phyloP scores from a whole-genome alignment of 441 rosid species.

The Gossypium armourianum region DNA sequence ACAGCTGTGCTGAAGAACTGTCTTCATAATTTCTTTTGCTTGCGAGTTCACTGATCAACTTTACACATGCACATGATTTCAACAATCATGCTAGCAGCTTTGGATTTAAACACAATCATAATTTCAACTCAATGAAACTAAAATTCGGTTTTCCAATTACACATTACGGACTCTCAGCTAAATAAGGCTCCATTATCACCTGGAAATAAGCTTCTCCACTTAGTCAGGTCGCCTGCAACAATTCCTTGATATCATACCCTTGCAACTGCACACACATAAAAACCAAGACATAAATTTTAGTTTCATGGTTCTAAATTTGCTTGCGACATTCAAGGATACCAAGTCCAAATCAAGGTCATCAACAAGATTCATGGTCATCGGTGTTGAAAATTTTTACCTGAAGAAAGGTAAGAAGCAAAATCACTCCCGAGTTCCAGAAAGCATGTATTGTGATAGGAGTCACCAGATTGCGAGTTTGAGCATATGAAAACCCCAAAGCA shows the following conservation, averaged over 20 bases:
- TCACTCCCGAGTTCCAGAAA: conserved; percentile 76
- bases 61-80: neutral
- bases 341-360: neutral
- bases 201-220: neutral
- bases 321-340: neutral
- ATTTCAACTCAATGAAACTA: neutral
- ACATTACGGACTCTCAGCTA: neutral
- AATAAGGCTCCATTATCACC: neutral
- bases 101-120: neutral
- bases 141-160: neutral
- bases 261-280: neutral
- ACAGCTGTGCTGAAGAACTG: neutral
- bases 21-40: neutral
- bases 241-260: conserved; percentile 8
- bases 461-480: conserved; percentile 76
- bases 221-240: neutral
- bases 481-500: conserved; percentile 67
- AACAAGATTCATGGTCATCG: neutral
- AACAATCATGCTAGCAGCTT: neutral
- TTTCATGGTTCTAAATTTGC: neutral
- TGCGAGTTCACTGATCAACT: neutral
- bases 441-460: conserved; percentile 73
- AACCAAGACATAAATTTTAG: neutral
- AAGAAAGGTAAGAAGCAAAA: conserved; percentile 68
- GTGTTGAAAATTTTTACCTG: conserved; percentile 37